Percentiles rank a stretch among this genome's conserved stretches.
These are phyloP conservation scores for Antarctomyces pellizariae DNA, from an alignment of 495 filamentous ascomycete genomes.

Conservation along the genomic window DNA sequence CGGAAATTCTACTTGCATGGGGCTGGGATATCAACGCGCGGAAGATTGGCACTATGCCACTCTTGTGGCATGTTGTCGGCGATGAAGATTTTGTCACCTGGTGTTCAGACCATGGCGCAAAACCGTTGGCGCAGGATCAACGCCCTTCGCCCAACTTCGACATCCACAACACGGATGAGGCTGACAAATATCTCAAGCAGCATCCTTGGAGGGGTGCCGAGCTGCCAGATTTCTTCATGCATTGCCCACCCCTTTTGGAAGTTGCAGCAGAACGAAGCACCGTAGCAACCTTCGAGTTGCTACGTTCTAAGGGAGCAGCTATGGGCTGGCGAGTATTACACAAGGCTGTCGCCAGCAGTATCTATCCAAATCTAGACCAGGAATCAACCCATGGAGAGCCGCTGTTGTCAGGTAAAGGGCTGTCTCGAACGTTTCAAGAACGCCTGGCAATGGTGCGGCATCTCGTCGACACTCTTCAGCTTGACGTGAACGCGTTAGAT, in stretches of 20 bases:
- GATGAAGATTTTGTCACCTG: slow-evolving; percentile 4
- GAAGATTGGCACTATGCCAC: slow-evolving; percentile 2
- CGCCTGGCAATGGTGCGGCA: slow-evolving; percentile 5
- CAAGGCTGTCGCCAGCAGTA: slow-evolving; percentile 3
- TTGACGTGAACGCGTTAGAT: slow-evolving; percentile 5
- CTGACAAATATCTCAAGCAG: no score
- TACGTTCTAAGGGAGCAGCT: slow-evolving; percentile 4
- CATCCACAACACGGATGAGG: slow-evolving; percentile 1
- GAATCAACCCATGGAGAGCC: no score
- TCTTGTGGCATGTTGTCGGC: slow-evolving; percentile 4
- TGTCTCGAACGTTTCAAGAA: slow-evolving; percentile 1
- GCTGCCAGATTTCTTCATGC: no score
- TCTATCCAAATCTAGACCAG: no score
- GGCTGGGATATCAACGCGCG: slow-evolving; percentile 6
- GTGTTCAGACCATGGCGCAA: slow-evolving; percentile 5
- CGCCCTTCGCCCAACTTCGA: neutral
- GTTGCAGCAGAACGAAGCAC: slow-evolving; percentile 2
- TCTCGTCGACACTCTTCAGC: slow-evolving; percentile 4
- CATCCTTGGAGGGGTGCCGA: no score
- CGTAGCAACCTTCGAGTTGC: slow-evolving; percentile 6
- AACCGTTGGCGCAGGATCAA: neutral
- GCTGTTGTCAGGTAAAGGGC: no score
- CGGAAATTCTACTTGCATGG: slow-evolving; percentile 5
- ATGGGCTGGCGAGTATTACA: slow-evolving; percentile 4
- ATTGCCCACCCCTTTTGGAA: slow-evolving; percentile 2